Percentiles rank a stretch among this genome's conserved stretches.
phyloP scores from a whole-genome alignment of 2,329 filamentous ascomycete species.

The Aspergillus amoenus region DNA sequence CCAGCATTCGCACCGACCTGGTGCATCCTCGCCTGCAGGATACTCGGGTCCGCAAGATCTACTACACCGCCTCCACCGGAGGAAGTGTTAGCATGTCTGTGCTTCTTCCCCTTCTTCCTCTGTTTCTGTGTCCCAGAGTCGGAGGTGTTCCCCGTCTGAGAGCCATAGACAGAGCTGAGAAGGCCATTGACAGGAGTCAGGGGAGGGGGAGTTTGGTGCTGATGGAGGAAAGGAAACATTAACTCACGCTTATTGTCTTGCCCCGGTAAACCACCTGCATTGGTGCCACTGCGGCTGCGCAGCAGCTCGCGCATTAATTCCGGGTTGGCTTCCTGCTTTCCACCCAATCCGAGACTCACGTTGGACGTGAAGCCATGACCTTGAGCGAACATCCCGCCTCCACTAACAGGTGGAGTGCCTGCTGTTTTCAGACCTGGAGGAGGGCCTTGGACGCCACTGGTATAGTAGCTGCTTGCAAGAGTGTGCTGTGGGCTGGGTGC shows the following conservation, averaged over 20 bases:
- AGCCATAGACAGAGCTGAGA: constrained; percentile 87
- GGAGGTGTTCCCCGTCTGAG: constrained; percentile 81
- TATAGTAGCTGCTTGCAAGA: constrained; percentile 70
- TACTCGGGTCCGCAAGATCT: constrained; percentile 99
- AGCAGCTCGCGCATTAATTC: constrained; percentile 82
- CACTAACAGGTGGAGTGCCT: constrained; percentile 81
- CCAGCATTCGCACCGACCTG: constrained; percentile 79
- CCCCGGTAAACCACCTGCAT: constrained; percentile 65
- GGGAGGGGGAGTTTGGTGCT: constrained; percentile 83
- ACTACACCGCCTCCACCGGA: constrained; percentile 99
- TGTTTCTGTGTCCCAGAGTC: constrained; percentile 87
- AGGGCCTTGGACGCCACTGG: constrained; percentile 82
- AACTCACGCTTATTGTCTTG: constrained; percentile 98
- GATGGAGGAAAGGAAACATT: constrained; percentile 88
- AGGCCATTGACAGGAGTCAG: constrained; percentile 89
- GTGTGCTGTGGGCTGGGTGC: constrained; percentile 39
- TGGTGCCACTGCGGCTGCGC: constrained; percentile 62
- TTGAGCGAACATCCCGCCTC: constrained; percentile 83
- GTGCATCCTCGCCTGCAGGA: constrained; percentile 96
- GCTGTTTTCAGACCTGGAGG: constrained; percentile 94
- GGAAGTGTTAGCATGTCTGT: constrained; percentile 99
- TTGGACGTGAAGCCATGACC: constrained; percentile 74
- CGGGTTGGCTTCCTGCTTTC: constrained; percentile 69
- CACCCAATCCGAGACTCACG: constrained; percentile 62
- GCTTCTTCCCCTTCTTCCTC: constrained; percentile 99